Conservation (phyloP, 2,329 filamentous ascomycete species). For the Cordyceps cateniannulata region DNA sequence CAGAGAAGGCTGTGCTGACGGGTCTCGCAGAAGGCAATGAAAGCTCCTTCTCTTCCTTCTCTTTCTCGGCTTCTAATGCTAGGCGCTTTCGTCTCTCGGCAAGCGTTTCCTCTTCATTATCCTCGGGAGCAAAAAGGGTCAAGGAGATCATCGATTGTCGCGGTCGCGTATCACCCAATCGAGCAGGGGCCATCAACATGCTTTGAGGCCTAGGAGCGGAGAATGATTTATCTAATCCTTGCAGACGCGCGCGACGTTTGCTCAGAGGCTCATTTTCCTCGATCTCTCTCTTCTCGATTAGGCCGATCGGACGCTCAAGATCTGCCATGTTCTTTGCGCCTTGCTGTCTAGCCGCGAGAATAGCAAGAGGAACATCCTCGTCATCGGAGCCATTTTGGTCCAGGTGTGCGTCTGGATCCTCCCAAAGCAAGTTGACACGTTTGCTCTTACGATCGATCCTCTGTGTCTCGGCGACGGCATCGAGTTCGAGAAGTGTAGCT, state of each 20-base stretch:
- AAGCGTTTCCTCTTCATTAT: slow-evolving; percentile 58
- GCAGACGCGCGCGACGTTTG: slow-evolving; percentile 65
- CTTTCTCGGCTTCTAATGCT: slow-evolving; percentile 43
- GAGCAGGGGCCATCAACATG: slow-evolving; percentile 29
- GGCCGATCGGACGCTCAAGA: slow-evolving; percentile 59
- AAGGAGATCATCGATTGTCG: slow-evolving; percentile 21
- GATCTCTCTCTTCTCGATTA: slow-evolving; percentile 74
- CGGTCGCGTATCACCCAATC: slow-evolving; percentile 10
- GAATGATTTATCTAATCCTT: slow-evolving; percentile 51
- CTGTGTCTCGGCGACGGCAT: slow-evolving; percentile 82
- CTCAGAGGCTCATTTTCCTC: slow-evolving; percentile 92
- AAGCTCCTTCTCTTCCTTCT: slow-evolving; percentile 37
- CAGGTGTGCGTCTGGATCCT: slow-evolving; percentile 52
- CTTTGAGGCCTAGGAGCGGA: slow-evolving; percentile 36
- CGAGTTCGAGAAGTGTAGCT: slow-evolving; percentile 81
- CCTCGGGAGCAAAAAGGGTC: slow-evolving; percentile 46
- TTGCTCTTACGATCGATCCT: slow-evolving; percentile 66
- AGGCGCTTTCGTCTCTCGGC: slow-evolving; percentile 59
- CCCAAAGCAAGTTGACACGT: slow-evolving; percentile 86
- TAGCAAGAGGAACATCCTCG: slow-evolving; percentile 80
- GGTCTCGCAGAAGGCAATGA: slow-evolving; percentile 47
- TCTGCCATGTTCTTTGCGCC: slow-evolving; percentile 45
- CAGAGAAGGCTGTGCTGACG: slow-evolving; percentile 60
- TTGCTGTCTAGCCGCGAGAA: slow-evolving; percentile 61
- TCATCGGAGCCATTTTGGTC: slow-evolving; percentile 51